phyloP scores from a whole-genome alignment of 495 filamentous ascomycete genomes.

The Lasiosphaeria hispida region DNA sequence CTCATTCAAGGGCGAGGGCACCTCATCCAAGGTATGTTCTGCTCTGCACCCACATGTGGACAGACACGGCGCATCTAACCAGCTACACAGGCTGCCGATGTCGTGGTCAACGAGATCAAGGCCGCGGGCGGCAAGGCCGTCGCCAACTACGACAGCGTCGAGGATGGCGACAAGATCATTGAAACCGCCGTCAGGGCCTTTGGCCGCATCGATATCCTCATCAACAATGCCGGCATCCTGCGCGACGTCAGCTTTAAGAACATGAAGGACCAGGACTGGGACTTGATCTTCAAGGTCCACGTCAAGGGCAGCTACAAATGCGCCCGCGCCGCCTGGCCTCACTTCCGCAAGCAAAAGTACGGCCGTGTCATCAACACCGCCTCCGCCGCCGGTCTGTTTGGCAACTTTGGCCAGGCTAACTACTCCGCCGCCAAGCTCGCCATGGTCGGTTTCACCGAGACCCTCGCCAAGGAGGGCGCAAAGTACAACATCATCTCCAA shows the following conservation, averaged over 20 bases:
- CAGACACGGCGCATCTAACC: not conserved
- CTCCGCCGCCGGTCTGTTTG: constrained; percentile 92
- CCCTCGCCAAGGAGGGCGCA: constrained; percentile 91
- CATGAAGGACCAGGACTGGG: constrained; percentile 97
- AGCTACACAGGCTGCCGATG: constrained; percentile 74
- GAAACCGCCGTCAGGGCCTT: constrained; percentile 91
- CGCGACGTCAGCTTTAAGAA: constrained; percentile 98
- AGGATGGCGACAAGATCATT: constrained; percentile 92
- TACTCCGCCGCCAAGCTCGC: constrained; percentile 97
- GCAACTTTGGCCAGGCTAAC: constrained; percentile 93
- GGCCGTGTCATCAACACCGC: constrained; percentile 95
- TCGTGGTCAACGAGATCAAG: constrained; percentile 92
- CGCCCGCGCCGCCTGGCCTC: constrained; percentile 91
- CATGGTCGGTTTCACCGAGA: constrained; percentile 97
- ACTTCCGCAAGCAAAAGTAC: constrained; percentile 98
- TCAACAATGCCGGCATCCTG: constrained; percentile 98
- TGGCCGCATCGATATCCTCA: constrained; percentile 88
- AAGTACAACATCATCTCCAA: constrained; percentile 99
- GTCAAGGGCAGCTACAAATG: constrained; percentile 97
- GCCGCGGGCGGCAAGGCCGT: constrained; percentile 92
- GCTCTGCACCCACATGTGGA: not conserved
- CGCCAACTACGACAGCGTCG: constrained; percentile 97
- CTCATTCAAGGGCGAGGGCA: constrained; percentile 92
- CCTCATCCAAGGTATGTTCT: constrained; percentile 69
- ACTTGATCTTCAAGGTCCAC: constrained; percentile 89